Evolutionary conservation across 495 filamentous ascomycete species (phyloP).

Genomic region (Penicillium odoratum): DNA sequence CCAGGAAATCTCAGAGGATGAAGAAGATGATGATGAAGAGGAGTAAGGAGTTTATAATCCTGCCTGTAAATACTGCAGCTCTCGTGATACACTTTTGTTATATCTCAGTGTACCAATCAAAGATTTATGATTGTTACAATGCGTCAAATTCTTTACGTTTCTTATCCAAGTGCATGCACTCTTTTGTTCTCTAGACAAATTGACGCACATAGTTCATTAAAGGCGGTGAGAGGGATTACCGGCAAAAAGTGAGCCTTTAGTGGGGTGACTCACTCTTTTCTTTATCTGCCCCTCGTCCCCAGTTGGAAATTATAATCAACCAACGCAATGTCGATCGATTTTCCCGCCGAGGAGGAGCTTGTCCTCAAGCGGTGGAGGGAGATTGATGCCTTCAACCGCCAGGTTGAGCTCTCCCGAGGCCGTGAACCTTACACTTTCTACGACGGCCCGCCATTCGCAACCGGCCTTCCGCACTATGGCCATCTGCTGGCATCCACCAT

Average conservation of each 20-base stretch:
- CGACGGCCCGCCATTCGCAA: slow-evolving; percentile 63
- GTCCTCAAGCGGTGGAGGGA: slow-evolving; percentile 82
- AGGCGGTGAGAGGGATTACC: slow-evolving; percentile 12
- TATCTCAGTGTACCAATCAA: not conserved
- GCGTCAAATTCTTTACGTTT: not conserved
- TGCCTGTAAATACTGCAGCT: slow-evolving; percentile 2
- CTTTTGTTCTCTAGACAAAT: not conserved
- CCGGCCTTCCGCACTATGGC: slow-evolving; percentile 87
- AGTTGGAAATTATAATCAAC: slow-evolving; percentile 21
- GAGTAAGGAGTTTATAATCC: slow-evolving; percentile 31
- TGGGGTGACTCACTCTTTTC: slow-evolving; percentile 41
- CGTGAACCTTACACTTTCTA: slow-evolving; percentile 69
- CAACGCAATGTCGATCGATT: slow-evolving; percentile 78
- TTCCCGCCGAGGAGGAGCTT: slow-evolving; percentile 84
- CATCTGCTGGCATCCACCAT: slow-evolving; percentile 95
- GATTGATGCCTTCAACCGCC: slow-evolving; percentile 82
- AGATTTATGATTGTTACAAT: not conserved
- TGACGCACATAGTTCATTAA: not conserved
- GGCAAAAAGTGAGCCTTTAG: slow-evolving; percentile 11
- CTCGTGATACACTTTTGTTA: not conserved
- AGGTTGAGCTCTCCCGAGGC: slow-evolving; percentile 71
- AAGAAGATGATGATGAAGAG: slow-evolving; percentile 68
- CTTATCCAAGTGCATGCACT: not conserved
- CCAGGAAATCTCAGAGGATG: slow-evolving; percentile 73
- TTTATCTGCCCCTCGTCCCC: slow-evolving; percentile 29